Percentiles rank a stretch among this genome's conserved stretches.
Evolutionary conservation across 352 stramenopile genomes (phyloP).

Genomic region (Phytopythium boreale): DNA sequence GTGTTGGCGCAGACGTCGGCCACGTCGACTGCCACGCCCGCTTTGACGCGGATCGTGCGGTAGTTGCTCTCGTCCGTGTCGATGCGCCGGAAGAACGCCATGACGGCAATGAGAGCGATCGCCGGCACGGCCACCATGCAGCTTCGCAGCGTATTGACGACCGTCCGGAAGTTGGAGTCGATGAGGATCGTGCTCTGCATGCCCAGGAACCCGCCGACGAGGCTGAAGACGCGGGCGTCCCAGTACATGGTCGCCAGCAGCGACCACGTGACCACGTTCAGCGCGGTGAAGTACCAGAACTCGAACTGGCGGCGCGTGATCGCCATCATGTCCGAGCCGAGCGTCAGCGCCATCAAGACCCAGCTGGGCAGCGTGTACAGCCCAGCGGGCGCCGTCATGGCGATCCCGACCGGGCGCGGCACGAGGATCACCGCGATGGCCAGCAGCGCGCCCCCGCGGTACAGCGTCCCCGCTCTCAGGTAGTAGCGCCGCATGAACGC

Average conservation of each 20-base stretch:
- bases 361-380: conserved; percentile 12
- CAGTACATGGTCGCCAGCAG: conserved; percentile 23
- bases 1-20: conserved; percentile 43
- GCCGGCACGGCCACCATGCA: conserved; percentile 12
- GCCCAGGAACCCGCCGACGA: conserved; percentile 19
- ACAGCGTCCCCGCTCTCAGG: conserved; percentile 9
- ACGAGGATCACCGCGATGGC: conserved; percentile 8
- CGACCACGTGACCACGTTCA: conserved; percentile 25
- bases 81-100: conserved; percentile 21
- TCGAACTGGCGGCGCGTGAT: conserved; percentile 27
- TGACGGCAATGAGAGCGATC: conserved; percentile 15
- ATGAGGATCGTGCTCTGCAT: conserved; percentile 22
- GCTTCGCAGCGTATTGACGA: conserved; percentile 21
- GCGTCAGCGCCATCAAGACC: conserved; percentile 19
- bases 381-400: conserved; percentile 9
- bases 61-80: conserved; percentile 20
- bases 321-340: conserved; percentile 26
- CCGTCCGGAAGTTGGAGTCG: conserved; percentile 36
- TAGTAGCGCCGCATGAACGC: conserved; percentile 20
- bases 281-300: conserved; percentile 40
- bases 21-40: conserved; percentile 21
- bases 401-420: conserved; percentile 11
- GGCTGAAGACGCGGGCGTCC: conserved; percentile 24
- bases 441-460: conserved; percentile 7
- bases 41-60: conserved; percentile 12